These are phyloP conservation scores for Dioscorea zingiberensis DNA, from an alignment of 106 monocot species.

Conservation along the genomic window DNA sequence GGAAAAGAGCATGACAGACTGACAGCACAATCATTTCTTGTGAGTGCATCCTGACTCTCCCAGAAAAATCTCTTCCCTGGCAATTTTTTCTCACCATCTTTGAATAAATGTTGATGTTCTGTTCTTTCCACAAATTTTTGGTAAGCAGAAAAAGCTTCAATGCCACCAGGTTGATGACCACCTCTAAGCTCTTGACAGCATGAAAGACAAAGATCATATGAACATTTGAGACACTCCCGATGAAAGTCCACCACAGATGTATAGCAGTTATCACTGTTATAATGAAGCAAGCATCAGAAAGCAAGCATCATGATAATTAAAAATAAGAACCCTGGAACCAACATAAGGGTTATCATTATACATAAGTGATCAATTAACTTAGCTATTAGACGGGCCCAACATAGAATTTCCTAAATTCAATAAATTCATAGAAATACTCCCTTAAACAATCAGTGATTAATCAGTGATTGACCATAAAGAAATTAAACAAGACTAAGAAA, in stretches of 20 bases:
- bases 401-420: too few relatives aligned
- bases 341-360: too few relatives aligned
- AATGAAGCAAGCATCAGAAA: too few relatives aligned
- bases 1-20: slow-evolving; percentile 9
- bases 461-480: too few relatives aligned
- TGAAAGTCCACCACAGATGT: slow-evolving; percentile 6
- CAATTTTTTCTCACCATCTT: neutral
- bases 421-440: too few relatives aligned
- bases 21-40: slow-evolving; percentile 3
- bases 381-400: too few relatives aligned
- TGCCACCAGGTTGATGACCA: neutral
- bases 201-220: slow-evolving; percentile 7
- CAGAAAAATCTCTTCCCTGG: slow-evolving; percentile 13
- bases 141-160: slow-evolving; percentile 9
- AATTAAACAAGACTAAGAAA: too few relatives aligned
- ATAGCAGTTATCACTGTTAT: slow-evolving; percentile 2
- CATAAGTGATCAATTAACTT: too few relatives aligned
- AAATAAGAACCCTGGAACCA: too few relatives aligned
- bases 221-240: slow-evolving; percentile 5
- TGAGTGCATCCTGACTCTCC: slow-evolving; percentile 17
- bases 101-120: neutral
- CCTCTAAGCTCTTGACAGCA: slow-evolving; percentile 3
- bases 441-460: too few relatives aligned
- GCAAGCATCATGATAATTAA: too few relatives aligned
- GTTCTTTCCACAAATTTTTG: neutral